Evolutionary conservation across 73 alveolate species (phyloP).

Genomic region (Paramecium octaurelia): DNA sequence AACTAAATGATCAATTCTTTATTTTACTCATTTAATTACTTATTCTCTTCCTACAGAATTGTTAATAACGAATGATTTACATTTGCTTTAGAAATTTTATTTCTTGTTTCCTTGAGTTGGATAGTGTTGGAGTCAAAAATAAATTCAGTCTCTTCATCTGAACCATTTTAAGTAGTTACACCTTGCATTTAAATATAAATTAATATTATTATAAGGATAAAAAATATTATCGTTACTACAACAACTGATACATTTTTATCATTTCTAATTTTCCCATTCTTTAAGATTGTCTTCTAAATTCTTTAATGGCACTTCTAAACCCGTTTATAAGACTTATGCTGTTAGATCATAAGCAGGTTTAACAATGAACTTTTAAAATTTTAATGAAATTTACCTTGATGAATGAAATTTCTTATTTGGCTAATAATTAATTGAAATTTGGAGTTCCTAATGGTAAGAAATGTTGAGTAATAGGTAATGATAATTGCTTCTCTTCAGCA

Average conservation of each 20-base stretch:
- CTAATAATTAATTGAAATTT: background rate
- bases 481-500: background rate
- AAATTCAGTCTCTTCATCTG: conserved; percentile 10
- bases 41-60: background rate
- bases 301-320: conserved; percentile 8
- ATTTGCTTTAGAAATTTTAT: background rate
- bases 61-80: background rate
- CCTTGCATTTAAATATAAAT: background rate
- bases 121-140: background rate
- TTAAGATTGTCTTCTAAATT: conserved; percentile 29
- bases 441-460: conserved; percentile 2
- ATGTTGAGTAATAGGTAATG: conserved; percentile 30
- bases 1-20: background rate
- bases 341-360: conserved; percentile 13
- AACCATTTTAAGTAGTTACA: background rate
- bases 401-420: conserved; percentile 27
- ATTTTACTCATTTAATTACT: background rate
- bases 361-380: background rate
- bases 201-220: background rate
- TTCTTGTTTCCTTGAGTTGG: background rate
- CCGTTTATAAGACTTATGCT: background rate
- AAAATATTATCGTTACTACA: background rate
- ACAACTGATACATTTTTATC: background rate
- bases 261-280: conserved; percentile 16
- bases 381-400: background rate